phyloP scores from a whole-genome alignment of 306 rosid genomes.

The Cucurbita argyrosperma region DNA sequence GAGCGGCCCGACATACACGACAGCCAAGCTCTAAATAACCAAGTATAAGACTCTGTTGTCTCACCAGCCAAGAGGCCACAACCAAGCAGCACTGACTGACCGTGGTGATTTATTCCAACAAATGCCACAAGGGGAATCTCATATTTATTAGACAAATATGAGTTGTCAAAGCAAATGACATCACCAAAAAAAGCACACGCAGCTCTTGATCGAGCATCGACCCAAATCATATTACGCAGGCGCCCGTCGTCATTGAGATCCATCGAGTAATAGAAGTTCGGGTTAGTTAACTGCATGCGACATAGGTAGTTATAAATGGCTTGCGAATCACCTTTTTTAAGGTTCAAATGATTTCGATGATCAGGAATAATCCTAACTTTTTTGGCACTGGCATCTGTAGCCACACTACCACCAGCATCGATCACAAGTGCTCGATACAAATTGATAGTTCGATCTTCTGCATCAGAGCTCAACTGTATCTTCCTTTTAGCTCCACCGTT shows the following conservation, averaged over 20 bases:
- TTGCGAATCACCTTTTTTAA: slow-evolving; percentile 77
- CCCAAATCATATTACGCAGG: slow-evolving; percentile 75
- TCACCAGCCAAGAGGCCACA: slow-evolving; percentile 86
- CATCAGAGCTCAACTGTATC: slow-evolving; percentile 34
- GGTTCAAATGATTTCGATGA: slow-evolving; percentile 37
- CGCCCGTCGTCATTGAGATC: slow-evolving; percentile 76
- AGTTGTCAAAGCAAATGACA: slow-evolving; percentile 58
- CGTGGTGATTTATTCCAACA: slow-evolving; percentile 84
- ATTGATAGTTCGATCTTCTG: slow-evolving; percentile 53
- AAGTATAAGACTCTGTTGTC: slow-evolving; percentile 49
- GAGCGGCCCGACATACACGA: slow-evolving; percentile 44
- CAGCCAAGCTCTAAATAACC: slow-evolving; percentile 83
- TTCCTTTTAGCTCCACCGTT: slow-evolving; percentile 48
- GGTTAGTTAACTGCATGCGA: slow-evolving; percentile 81
- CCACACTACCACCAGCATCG: slow-evolving; percentile 51
- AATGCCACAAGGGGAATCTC: slow-evolving; percentile 84
- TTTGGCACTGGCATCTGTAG: slow-evolving; percentile 21
- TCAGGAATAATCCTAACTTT: slow-evolving; percentile 24
- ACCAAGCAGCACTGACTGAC: slow-evolving; percentile 66
- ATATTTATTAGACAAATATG: slow-evolving; percentile 59
- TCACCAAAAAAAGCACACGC: slow-evolving; percentile 74
- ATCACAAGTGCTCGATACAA: slow-evolving; percentile 84
- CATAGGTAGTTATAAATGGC: slow-evolving; percentile 81
- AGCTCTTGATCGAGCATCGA: slow-evolving; percentile 69
- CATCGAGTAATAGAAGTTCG: slow-evolving; percentile 86